Evolutionary conservation across 148 eudicot species (phyloP), one percentile per base, ranked within the genome.

Genomic region (Spergularia bocconei): DNA sequence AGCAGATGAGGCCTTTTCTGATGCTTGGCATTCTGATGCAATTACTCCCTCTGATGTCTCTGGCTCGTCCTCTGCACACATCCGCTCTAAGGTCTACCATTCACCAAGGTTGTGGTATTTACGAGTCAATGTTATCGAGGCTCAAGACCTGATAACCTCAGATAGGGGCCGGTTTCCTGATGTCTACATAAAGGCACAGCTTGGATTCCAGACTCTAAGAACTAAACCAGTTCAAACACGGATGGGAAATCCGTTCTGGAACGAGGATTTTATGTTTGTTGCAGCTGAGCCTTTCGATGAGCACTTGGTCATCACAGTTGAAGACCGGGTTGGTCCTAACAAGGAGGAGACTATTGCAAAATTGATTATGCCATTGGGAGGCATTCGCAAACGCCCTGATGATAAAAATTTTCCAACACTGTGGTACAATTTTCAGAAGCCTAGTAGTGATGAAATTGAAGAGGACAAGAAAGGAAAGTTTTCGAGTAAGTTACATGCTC

Each of bases 211-310:
- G 59, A 47, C 67, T 25, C n/a, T 59, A 15, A 85, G 64, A 79
- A 90, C 97, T 19, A 92, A 86, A 55, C 82, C 87, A 7, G 74
- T 85, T 9, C 94, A 86, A 76, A 78, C 95, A 6, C 81, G 89
- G 68, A 79, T 82, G 54, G 82, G 78, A 69, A 90, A 80, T 59
- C 87, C 90, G 7, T 44, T 83, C 11, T 93, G 98, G 98, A 91
- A 93, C 58, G 98, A 91, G 72, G 98, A 93, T 74, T 60, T 90
- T 80, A 86, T 93, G 84, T 90, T 93, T 76, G 97, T 93, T 55
- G 91, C 98, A 73, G 90, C 97, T 55, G 98, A 93, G 77, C 95
- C 98, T 6, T 93, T 93, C 65, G 98, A 93, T 21, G 97, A 93
- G 69, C 87, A 86, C 39, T 73, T 93, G 75, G 58, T 86, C 19